A percentile compares a stretch with the other conserved stretches of the same genome.
phyloP scores from a whole-genome alignment of 106 monocot species.

The Iris macrosiphon region DNA sequence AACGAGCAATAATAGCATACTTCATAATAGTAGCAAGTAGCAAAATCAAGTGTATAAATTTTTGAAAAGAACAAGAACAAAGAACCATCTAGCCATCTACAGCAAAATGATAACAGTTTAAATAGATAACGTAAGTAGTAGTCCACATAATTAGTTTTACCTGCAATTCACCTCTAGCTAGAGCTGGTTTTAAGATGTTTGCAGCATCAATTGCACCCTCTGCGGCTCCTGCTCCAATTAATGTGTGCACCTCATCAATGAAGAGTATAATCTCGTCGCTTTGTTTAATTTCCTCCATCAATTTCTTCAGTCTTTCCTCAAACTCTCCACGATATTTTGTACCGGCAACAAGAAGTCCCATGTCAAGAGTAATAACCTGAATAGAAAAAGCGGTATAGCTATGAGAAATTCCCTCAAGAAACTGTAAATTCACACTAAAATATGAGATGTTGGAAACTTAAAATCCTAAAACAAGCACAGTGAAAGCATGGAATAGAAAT shows the following conservation, averaged over 20 bases:
- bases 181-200: slow-evolving; percentile 29
- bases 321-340: slow-evolving; percentile 37
- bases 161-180: slow-evolving; percentile 30
- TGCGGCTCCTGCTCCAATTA: slow-evolving; percentile 32
- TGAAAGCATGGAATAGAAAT: background rate
- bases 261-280: slow-evolving; percentile 29
- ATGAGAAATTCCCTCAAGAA: background rate
- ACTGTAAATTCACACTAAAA: too few species aligned
- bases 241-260: slow-evolving; percentile 31
- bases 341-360: slow-evolving; percentile 30
- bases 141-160: too few species aligned
- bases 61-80: too few species aligned
- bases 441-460: too few species aligned
- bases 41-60: too few species aligned
- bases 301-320: slow-evolving; percentile 27
- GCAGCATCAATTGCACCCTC: slow-evolving; percentile 33
- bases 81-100: too few species aligned
- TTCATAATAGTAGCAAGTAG: too few species aligned
- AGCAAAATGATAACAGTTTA: too few species aligned
- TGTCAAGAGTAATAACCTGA: slow-evolving; percentile 29
- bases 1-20: too few species aligned
- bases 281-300: slow-evolving; percentile 33
- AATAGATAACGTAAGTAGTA: too few species aligned
- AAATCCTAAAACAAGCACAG: background rate
- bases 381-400: background rate